Base-by-base conservation (phyloP, 2,329 filamentous ascomycete genomes). In the Atkinsonella hypoxylon region DNA sequence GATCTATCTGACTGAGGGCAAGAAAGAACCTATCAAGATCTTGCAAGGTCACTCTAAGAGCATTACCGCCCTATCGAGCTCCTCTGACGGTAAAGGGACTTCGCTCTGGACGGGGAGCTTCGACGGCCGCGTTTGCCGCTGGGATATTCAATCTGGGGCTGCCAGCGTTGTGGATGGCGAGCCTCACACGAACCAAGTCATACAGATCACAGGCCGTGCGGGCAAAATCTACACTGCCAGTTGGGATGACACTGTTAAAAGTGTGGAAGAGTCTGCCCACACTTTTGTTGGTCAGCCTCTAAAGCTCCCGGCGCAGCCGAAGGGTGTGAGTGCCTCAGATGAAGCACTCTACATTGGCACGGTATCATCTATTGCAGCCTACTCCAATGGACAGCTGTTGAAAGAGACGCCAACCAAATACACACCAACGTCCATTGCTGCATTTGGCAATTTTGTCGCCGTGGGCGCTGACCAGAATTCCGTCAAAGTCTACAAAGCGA, bases 221-320 rank as follows among this genome's bases (percentile, higher is more conserved):
- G 78, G 81, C 34, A 77, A 81, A 56, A 79, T 89, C n/a, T 90
- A 87, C 70, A 91, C 84, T 61, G 86, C 91, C 49, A 90, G 84
- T 55, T 98, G 91, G 93, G 93, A 98, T 63, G 93, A 98, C 65
- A 89, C 84, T 1, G 74, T 97, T 36, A 84, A 89, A 55, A 84
- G 79, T 42, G 76, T 94, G 36, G 89, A 95, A 56, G 76, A 85
- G 52, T 76, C 81, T 1, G 80, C 83, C 48, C 84, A 81, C 60
- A 87, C 83, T 0, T 96, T 94, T 65, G 76, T 83, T 6, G 88
- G 86, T 50, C 75, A 76, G 47, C 73, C 80, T 1, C 69, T 76
- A 32, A 83, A 85, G 62, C 77, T 95, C 18, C 74, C 79, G 2
- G 84, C 83, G 17, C 93, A 97, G 62, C 93, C 93, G 2, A 91